These are phyloP conservation scores for Forsythia viridissima DNA, from an alignment of 257 asterid species.

Conservation along the genomic window DNA sequence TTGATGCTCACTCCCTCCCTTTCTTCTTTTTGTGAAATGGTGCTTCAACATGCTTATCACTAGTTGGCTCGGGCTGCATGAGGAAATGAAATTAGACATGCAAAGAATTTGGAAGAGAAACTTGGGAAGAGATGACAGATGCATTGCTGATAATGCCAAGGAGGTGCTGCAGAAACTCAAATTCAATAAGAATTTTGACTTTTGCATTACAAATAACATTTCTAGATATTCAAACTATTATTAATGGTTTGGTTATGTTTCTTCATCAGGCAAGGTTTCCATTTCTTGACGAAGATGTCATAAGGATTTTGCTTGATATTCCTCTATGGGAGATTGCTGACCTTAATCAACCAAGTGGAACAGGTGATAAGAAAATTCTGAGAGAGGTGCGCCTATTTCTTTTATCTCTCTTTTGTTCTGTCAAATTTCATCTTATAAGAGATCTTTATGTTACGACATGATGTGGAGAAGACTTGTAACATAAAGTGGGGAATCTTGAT, in stretches of 20 bases:
- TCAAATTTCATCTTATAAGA: background rate
- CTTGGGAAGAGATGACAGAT: conserved; percentile 95
- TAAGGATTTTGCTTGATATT: conserved; percentile 69
- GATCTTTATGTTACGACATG: background rate
- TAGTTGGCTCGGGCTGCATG: conserved; percentile 88
- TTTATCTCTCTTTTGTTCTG: background rate
- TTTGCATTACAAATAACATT: conserved; percentile 7
- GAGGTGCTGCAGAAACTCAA: conserved; percentile 54
- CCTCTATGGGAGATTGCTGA: conserved; percentile 94
- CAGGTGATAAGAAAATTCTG: conserved; percentile 85
- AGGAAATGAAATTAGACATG: conserved; percentile 95
- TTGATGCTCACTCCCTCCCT: background rate
- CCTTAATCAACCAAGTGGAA: conserved; percentile 86
- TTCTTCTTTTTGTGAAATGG: background rate
- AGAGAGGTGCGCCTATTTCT: conserved; percentile 58
- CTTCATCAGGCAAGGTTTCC: conserved; percentile 81
- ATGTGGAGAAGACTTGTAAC: background rate
- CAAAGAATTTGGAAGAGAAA: conserved; percentile 98
- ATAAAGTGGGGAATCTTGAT: background rate
- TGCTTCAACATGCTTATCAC: conserved; percentile 12
- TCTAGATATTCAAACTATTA: background rate
- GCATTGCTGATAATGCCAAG: conserved; percentile 88
- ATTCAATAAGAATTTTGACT: conserved; percentile 3
- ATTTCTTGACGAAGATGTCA: conserved; percentile 91
- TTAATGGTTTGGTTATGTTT: conserved; percentile 5